phyloP scores from a whole-genome alignment of 1,284 basidiomycete genomes.

The Rhodotorula sp. region DNA sequence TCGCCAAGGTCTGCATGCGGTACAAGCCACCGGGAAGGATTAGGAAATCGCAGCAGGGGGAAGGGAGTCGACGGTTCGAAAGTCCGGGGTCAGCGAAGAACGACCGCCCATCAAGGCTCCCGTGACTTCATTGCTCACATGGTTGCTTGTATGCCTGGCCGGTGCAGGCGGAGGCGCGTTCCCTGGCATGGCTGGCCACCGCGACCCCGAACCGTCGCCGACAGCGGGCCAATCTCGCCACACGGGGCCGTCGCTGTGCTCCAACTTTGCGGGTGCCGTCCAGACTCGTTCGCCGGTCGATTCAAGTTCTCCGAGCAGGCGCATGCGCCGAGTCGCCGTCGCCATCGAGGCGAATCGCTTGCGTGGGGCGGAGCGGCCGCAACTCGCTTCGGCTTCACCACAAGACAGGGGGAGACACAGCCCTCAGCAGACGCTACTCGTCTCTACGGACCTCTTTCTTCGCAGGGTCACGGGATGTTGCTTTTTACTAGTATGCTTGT shows the following conservation, averaged over 20 bases:
- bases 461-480: no score
- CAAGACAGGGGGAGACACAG: no score
- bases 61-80: background rate
- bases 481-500: no score
- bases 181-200: background rate
- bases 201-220: background rate
- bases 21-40: background rate
- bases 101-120: no score
- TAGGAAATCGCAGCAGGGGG: background rate
- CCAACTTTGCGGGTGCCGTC: background rate
- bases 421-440: no score
- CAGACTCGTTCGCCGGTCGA: background rate
- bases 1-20: conserved; percentile 25
- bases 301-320: no score
- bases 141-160: background rate
- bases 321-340: background rate
- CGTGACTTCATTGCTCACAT: background rate
- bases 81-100: no score
- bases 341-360: background rate
- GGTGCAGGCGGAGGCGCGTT: background rate
- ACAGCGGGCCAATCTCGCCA: background rate
- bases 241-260: background rate
- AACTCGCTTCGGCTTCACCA: no score
- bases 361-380: background rate
- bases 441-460: no score